Conservation (phyloP, 2,329 filamentous ascomycete genomes). For the Cladosporium cucumerinum region DNA sequence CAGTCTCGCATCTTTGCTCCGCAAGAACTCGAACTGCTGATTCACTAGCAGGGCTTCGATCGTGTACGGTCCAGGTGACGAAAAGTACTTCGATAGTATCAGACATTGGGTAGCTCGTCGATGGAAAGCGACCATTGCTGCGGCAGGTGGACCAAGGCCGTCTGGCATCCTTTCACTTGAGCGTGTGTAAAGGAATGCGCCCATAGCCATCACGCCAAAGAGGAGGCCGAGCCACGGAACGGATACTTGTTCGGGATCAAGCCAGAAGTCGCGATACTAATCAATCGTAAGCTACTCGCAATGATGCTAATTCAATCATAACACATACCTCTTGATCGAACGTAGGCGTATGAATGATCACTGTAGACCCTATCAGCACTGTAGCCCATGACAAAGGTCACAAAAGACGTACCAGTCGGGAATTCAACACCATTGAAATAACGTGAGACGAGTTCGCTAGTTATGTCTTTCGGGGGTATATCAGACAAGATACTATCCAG, state of each 20-base stretch:
- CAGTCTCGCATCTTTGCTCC: neutral
- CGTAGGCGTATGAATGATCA: neutral
- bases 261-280: neutral
- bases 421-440: neutral
- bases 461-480: neutral
- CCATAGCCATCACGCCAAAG: neutral
- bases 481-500: neutral
- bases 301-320: neutral
- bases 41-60: neutral
- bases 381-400: neutral
- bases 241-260: neutral
- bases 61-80: neutral
- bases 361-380: neutral
- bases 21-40: neutral
- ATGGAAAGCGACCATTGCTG: neutral
- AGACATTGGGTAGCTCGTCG: neutral
- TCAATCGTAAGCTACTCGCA: neutral
- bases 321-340: neutral
- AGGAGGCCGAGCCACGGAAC: neutral
- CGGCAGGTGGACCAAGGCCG: neutral
- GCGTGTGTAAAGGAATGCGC: neutral
- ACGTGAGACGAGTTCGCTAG: neutral
- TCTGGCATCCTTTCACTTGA: neutral
- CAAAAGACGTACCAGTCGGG: neutral
- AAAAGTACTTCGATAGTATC: neutral